Percentiles rank a stretch among this genome's conserved stretches.
phyloP scores from a whole-genome alignment of 352 stramenopile genomes.

The Pythium rhizo-oryzae region DNA sequence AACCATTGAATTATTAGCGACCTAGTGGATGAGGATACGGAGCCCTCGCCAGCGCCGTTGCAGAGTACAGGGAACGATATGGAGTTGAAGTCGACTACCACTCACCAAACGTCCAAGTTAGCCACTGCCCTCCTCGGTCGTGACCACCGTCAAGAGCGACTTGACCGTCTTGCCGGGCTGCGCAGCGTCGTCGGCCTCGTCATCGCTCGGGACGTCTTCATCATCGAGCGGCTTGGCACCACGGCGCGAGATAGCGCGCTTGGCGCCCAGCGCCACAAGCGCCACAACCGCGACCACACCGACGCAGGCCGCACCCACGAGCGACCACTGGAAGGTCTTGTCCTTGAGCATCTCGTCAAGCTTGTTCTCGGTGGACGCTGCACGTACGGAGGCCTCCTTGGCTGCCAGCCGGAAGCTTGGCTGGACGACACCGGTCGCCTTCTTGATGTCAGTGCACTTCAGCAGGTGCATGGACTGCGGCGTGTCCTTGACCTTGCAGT shows the following conservation, averaged over 20 bases:
- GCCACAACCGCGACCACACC: slow-evolving; percentile 9
- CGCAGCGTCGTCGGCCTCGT: no score
- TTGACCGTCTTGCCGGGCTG: no score
- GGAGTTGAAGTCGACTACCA: no score
- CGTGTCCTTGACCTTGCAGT: slow-evolving; percentile 7
- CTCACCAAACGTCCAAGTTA: no score
- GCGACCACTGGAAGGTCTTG: slow-evolving; percentile 11
- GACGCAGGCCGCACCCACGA: slow-evolving; percentile 6
- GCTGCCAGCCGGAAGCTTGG: no score
- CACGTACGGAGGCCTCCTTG: not conserved
- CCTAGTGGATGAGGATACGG: no score
- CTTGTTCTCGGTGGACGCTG: not conserved
- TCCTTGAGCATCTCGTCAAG: slow-evolving; percentile 16
- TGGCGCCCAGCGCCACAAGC: not conserved
- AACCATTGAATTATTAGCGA: no score
- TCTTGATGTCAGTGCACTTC: not conserved
- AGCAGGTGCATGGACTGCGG: no score
- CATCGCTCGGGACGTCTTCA: not conserved
- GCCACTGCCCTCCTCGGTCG: no score
- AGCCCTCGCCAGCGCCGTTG: no score
- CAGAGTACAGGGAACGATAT: no score
- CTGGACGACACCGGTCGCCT: not conserved
- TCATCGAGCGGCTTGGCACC: not conserved
- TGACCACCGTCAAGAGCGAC: no score
- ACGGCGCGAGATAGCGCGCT: not conserved